Conservation (phyloP, 1,284 basidiomycete genomes). For the Acaromyces ingoldii region DNA sequence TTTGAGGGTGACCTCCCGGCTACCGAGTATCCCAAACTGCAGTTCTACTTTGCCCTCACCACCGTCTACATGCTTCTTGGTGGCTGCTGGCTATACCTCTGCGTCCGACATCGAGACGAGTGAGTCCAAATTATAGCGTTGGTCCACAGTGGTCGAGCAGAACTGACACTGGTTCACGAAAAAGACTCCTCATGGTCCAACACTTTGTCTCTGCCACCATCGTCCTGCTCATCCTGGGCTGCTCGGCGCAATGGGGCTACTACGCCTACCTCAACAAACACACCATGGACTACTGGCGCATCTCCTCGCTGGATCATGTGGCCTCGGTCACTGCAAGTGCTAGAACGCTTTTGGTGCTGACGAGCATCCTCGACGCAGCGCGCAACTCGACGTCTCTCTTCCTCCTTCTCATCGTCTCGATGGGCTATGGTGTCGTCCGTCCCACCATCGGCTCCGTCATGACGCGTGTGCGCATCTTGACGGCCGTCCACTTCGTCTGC, state of each 20-base stretch:
- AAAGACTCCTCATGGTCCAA: slow-evolving; percentile 55
- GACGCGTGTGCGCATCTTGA: slow-evolving; percentile 70
- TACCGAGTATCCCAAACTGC: slow-evolving; percentile 95
- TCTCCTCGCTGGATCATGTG: slow-evolving; percentile 23
- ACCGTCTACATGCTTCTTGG: slow-evolving; percentile 69
- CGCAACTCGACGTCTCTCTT: slow-evolving; percentile 92
- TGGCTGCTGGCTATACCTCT: slow-evolving; percentile 74
- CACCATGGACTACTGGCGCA: slow-evolving; percentile 40
- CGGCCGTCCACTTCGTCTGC: slow-evolving; percentile 82
- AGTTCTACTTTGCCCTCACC: slow-evolving; percentile 87
- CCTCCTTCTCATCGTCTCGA: slow-evolving; percentile 76
- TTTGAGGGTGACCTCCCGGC: slow-evolving; percentile 86
- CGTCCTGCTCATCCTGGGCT: slow-evolving; percentile 83
- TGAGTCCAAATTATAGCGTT: slow-evolving; percentile 52
- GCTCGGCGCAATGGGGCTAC: slow-evolving; percentile 62
- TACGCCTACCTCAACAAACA: slow-evolving; percentile 42
- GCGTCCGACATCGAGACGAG: slow-evolving; percentile 74
- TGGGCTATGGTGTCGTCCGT: slow-evolving; percentile 53
- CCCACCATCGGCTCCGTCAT: slow-evolving; percentile 74
- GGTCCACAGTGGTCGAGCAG: slow-evolving; percentile 1
- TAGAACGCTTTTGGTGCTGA: slow-evolving; percentile 38
- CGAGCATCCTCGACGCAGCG: slow-evolving; percentile 75
- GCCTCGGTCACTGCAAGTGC: slow-evolving; percentile 32
- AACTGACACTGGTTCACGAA: slow-evolving; percentile 8
- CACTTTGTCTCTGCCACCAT: slow-evolving; percentile 91